Evolutionary conservation across 2,329 filamentous ascomycete genomes (phyloP), one percentile per base, ranked within the genome.

Genomic region (Didymella sp.): DNA sequence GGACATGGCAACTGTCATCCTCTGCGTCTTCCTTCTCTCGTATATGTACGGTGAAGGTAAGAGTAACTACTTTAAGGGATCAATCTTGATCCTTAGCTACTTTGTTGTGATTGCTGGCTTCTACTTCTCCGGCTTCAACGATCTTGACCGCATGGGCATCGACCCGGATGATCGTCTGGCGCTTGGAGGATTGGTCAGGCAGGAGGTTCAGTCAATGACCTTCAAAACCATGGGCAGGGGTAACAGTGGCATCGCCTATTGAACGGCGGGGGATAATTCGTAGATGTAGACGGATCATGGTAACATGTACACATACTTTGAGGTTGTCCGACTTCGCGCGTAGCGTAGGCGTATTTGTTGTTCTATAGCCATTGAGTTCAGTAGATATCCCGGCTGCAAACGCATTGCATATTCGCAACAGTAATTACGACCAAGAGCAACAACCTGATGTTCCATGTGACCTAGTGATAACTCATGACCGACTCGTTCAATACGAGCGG

Each of bases 11-110:
- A 96, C 91, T 0, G 92, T 98, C 15, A 96, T 98, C 58, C 80
- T 99, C 15, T 97, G 94, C 70, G 92, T 99, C 17, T 96, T 99
- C 80, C 80, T 99, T 54, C 86, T 99, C 64, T 96, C 92, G 70
- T 96, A 98, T 81, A 94, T 99, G 82, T 96, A 98, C 69, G 91
- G 94, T 48, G 95, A 99, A 79, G 95, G 95, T 37, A 99, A 99
- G 86, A 98, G 93, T 81, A 99, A 99, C 78, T 99, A 99, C 78
- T 99, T 99, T 86, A 99, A 99, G 81, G 95, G 95, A 48, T 96
- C 91, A 63, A 97, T 98, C 67, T 82, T 99, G 49, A 87, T 98
- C 62, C 81, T 99, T 47, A 95, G 91, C 30, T 99, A 99, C 75
- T 78, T 98, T 22, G 95, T 98, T 25, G 92, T 99, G 45, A 81